Percentiles rank a stretch among this genome's conserved stretches.
phyloP scores from a whole-genome alignment of 73 alveolate species.

The Paraurostyla sp. region DNA sequence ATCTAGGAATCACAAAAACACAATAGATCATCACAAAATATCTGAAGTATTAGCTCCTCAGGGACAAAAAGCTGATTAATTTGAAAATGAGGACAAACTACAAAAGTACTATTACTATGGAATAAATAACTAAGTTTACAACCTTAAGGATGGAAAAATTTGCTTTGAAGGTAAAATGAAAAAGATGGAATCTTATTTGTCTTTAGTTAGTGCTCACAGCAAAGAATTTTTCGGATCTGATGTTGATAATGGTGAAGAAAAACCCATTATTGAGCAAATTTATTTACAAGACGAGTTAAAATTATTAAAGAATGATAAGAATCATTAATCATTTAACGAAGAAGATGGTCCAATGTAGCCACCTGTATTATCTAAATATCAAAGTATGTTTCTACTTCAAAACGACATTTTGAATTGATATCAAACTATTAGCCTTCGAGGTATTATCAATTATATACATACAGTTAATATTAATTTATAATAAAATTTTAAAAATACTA shows the following conservation, averaged over 20 bases:
- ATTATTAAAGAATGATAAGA: neutral
- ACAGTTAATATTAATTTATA: neutral
- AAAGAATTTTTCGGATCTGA: constrained; percentile 42
- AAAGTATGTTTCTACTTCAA: neutral
- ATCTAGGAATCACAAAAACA: constrained; percentile 29
- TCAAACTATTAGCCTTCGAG: neutral
- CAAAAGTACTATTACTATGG: too few species aligned
- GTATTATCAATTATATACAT: neutral
- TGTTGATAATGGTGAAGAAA: neutral
- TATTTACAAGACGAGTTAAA: too few species aligned
- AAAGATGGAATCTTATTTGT: neutral
- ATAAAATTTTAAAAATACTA: neutral
- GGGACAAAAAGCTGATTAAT: too few species aligned
- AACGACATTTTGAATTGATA: neutral
- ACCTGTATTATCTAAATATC: constrained; percentile 25
- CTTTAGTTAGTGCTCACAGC: constrained; percentile 36
- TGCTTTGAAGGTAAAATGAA: too few species aligned
- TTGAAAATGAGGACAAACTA: too few species aligned
- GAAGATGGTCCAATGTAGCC: too few species aligned
- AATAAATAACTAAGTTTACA: too few species aligned
- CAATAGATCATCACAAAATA: neutral
- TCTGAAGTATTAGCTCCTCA: neutral
- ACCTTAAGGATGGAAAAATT: too few species aligned
- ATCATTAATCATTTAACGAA: neutral
- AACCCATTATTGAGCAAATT: too few species aligned